These are phyloP conservation scores for Pilasporangium apinafurcum DNA, from an alignment of 352 stramenopile genomes.

Conservation along the genomic window DNA sequence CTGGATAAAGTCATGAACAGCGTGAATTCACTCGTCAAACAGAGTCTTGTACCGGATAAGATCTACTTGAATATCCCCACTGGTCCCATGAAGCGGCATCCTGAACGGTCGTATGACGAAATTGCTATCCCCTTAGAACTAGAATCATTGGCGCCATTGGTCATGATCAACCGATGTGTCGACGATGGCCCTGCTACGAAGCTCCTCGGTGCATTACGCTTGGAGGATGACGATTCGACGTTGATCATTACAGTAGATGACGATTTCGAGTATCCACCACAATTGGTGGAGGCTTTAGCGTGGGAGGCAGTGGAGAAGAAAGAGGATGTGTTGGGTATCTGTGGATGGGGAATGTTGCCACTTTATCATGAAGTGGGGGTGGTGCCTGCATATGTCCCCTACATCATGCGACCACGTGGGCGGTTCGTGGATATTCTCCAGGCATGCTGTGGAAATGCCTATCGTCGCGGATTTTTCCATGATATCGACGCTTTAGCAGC, in stretches of 20 bases:
- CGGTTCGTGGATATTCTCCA: slow-evolving; percentile 76
- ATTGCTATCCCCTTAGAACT: slow-evolving; percentile 45
- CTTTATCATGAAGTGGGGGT: slow-evolving; percentile 70
- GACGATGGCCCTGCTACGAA: slow-evolving; percentile 81
- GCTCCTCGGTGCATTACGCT: slow-evolving; percentile 51
- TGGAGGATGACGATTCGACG: slow-evolving; percentile 50
- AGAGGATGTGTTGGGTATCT: slow-evolving; percentile 61
- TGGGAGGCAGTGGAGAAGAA: slow-evolving; percentile 61
- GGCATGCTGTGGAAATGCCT: slow-evolving; percentile 64
- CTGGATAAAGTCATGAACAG: slow-evolving; percentile 76
- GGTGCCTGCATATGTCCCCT: slow-evolving; percentile 75
- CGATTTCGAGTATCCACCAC: slow-evolving; percentile 72
- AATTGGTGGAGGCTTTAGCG: slow-evolving; percentile 52
- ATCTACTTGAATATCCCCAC: slow-evolving; percentile 76
- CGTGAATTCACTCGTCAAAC: slow-evolving; percentile 43
- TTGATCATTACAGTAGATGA: slow-evolving; percentile 81
- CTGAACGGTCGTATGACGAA: slow-evolving; percentile 73
- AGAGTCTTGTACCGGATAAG: slow-evolving; percentile 61
- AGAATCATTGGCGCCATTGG: slow-evolving; percentile 30
- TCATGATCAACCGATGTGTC: slow-evolving; percentile 64
- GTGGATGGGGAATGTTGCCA: slow-evolving; percentile 74
- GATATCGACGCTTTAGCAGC: slow-evolving; percentile 61
- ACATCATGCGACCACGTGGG: slow-evolving; percentile 68
- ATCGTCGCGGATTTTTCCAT: slow-evolving; percentile 68
- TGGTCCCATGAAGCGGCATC: slow-evolving; percentile 70